phyloP scores from a whole-genome alignment of 106 monocot genomes.

The Dendrobium huoshanense region DNA sequence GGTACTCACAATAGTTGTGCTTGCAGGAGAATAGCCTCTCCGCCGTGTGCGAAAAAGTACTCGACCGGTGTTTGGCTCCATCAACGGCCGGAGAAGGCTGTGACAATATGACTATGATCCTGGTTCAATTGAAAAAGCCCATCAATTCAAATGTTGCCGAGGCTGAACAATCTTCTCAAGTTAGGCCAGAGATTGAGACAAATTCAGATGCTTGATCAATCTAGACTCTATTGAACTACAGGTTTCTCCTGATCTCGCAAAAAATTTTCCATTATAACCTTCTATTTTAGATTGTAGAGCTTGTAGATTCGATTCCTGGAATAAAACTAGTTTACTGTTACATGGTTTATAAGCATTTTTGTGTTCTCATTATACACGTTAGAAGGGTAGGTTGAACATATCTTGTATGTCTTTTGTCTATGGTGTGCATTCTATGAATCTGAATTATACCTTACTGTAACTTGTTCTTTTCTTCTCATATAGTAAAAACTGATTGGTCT shows the following conservation, averaged over 20 bases:
- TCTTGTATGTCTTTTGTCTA: no score
- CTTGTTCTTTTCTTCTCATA: no score
- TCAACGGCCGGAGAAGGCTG: slow-evolving; percentile 65
- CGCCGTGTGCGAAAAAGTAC: slow-evolving; percentile 70
- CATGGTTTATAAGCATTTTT: no score
- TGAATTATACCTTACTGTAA: no score
- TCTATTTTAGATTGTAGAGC: no score
- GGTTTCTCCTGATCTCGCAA: not conserved
- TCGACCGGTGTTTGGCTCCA: slow-evolving; percentile 85
- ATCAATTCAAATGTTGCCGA: not conserved
- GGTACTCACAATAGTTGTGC: not conserved
- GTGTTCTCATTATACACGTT: no score
- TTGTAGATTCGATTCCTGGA: no score
- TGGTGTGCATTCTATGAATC: no score
- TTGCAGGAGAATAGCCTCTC: slow-evolving; percentile 36
- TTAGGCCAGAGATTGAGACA: not conserved
- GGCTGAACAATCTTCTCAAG: slow-evolving; percentile 2
- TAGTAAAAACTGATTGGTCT: no score
- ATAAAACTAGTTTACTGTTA: not conserved
- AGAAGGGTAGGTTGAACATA: no score
- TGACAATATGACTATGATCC: slow-evolving; percentile 95
- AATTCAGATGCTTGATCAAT: not conserved
- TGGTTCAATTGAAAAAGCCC: slow-evolving; percentile 74
- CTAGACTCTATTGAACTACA: not conserved
- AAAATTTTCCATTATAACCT: not conserved